Percentiles rank a stretch among this genome's conserved stretches.
Evolutionary conservation across 345 rosid species (phyloP).

Genomic region (Eucalyptus virginea): DNA sequence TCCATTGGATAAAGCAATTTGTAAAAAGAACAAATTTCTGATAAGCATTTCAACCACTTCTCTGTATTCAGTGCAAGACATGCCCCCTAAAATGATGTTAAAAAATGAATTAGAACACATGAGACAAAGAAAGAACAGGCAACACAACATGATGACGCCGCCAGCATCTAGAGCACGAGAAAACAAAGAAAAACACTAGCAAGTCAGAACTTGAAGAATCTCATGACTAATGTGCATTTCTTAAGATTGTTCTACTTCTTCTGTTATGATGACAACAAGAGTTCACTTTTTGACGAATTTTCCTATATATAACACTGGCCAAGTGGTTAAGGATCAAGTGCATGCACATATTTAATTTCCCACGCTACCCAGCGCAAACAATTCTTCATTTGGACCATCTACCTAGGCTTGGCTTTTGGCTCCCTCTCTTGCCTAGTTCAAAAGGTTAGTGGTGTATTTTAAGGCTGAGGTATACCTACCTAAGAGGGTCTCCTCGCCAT

Average conservation of each 20-base stretch:
- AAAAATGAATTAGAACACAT: background rate
- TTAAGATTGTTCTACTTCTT: background rate
- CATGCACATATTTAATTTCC: background rate
- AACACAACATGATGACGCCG: background rate
- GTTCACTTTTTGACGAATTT: background rate
- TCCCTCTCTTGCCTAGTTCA: background rate
- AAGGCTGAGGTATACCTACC: background rate
- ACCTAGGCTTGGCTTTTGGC: background rate
- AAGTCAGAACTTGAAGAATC: background rate
- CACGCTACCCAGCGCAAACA: background rate
- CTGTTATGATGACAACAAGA: background rate
- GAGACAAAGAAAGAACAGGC: background rate
- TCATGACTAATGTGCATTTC: background rate
- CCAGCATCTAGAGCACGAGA: background rate
- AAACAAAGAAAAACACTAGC: background rate
- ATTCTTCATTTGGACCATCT: background rate
- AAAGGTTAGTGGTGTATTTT: background rate
- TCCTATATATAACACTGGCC: background rate
- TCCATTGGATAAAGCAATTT: constrained; percentile 44
- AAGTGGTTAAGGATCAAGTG: background rate
- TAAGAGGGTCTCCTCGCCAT: background rate
- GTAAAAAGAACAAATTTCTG: constrained; percentile 58
- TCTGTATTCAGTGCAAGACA: constrained; percentile 78
- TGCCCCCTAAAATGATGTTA: constrained; percentile 48
- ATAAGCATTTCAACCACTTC: constrained; percentile 70